Evolutionary conservation across 192 early-diverging fungal genomes (phyloP), one percentile per base, ranked within the genome.

Genomic region (Chytriomyces confervae): DNA sequence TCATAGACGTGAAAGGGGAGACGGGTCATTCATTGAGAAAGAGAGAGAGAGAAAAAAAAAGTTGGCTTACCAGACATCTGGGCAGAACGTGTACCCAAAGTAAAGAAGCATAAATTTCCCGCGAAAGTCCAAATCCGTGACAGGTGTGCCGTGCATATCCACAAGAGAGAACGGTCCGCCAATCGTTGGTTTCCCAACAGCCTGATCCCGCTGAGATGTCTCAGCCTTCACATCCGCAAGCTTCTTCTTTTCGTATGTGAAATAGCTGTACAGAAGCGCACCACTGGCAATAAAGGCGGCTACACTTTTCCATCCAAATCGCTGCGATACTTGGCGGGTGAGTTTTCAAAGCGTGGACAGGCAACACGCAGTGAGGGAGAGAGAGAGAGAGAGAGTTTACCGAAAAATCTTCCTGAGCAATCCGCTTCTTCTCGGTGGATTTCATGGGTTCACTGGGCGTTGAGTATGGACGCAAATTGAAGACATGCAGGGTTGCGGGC

Each of bases 31-130:
- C 29, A 36, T 36, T 36, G 29, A 36, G 29, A 36, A 36, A 36
- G 29, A 2, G 29, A 36, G 29, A 36, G n/a, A n/a, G n/a, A 36
- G 29, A 36, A 36, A 36, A 36, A 36, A 2, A 36, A 36, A 2
- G 0, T 36, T 0, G 0, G 29, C 29, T 36, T 36, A 36, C 29
- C 98, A 99, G 63, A 99, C 95, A 85, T 99, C 98, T 2, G 98
- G 98, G 81, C 98, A 99, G 83, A 98, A 94, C 44, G 96, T 97
- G 86, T 98, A 99, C n/a, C 98, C 98, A 91, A 99, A 99, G 85
- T 99, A 99, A 7, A 98, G 84, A 71, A 99, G 84, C 84, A 91
- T 90, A 80, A 90, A 98, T 50, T 91, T 92, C 36, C 95, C 98
- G 27, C 85, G 86, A 78, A 94, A 94, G 69, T 93, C 89, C 64